Percentiles rank a stretch among this genome's conserved stretches.
Evolutionary conservation across 352 stramenopile genomes (phyloP).

Genomic region (Phytopythium helicoides): DNA sequence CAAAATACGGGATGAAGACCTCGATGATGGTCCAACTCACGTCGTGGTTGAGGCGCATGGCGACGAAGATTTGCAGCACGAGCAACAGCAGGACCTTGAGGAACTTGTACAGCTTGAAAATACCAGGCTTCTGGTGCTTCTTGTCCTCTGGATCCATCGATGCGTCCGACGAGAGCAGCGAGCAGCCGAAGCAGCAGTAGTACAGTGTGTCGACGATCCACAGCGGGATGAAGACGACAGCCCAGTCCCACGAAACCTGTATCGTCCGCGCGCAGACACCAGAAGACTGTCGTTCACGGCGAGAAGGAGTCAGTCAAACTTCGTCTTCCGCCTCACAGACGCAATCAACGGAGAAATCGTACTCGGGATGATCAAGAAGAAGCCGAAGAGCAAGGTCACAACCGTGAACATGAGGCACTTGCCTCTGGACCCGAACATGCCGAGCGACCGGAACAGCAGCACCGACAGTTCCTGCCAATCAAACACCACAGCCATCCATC

Average conservation of each 20-base stretch:
- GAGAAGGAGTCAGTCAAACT: slow-evolving; percentile 5
- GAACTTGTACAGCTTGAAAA: slow-evolving; percentile 81
- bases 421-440: slow-evolving; percentile 58
- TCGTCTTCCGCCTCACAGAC: neutral
- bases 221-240: slow-evolving; percentile 75
- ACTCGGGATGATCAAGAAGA: slow-evolving; percentile 87
- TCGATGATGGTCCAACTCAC: slow-evolving; percentile 58
- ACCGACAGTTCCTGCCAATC: slow-evolving; percentile 60
- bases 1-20: slow-evolving; percentile 77
- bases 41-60: slow-evolving; percentile 77
- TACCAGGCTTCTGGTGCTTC: slow-evolving; percentile 31
- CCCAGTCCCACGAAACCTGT: slow-evolving; percentile 77
- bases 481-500: too few species aligned
- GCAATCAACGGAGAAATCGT: slow-evolving; percentile 12
- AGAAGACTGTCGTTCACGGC: slow-evolving; percentile 53
- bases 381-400: slow-evolving; percentile 75
- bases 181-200: slow-evolving; percentile 76
- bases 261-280: slow-evolving; percentile 75
- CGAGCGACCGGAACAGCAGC: slow-evolving; percentile 72
- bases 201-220: slow-evolving; percentile 75
- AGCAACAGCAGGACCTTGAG: slow-evolving; percentile 76
- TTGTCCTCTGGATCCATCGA: slow-evolving; percentile 62
- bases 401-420: slow-evolving; percentile 71
- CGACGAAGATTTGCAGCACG: slow-evolving; percentile 79
- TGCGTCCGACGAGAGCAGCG: slow-evolving; percentile 41